Percentiles rank a stretch among this genome's conserved stretches.
phyloP scores from a whole-genome alignment of 495 filamentous ascomycete genomes.

The Poronia punctata region DNA sequence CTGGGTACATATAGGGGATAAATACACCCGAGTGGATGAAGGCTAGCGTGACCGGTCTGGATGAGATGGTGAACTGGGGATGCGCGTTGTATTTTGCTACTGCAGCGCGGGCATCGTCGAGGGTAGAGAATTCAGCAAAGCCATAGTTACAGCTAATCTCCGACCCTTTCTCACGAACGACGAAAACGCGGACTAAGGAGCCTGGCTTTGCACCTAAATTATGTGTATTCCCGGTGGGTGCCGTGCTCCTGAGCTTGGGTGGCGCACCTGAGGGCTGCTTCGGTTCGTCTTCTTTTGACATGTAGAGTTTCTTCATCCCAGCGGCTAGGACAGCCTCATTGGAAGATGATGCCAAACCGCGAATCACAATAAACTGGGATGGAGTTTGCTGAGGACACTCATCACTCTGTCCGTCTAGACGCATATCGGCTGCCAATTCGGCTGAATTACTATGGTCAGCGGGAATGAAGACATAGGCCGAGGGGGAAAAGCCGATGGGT shows the following conservation, averaged over 20 bases:
- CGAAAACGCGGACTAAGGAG: constrained; percentile 67
- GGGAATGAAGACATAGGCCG: not conserved
- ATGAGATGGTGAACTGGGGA: constrained; percentile 80
- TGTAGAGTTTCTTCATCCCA: constrained; percentile 70
- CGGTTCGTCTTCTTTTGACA: constrained; percentile 42
- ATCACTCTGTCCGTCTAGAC: constrained; percentile 70
- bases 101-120: constrained; percentile 72
- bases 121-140: constrained; percentile 78
- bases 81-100: constrained; percentile 65
- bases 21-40: constrained; percentile 89
- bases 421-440: constrained; percentile 26
- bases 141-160: constrained; percentile 82
- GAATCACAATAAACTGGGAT: constrained; percentile 76
- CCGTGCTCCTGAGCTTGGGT: constrained; percentile 62
- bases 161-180: constrained; percentile 67
- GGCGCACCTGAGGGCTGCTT: constrained; percentile 30
- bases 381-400: constrained; percentile 65
- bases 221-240: constrained; percentile 65
- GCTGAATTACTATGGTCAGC: constrained; percentile 9
- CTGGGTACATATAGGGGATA: constrained; percentile 60
- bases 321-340: constrained; percentile 73
- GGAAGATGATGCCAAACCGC: constrained; percentile 65
- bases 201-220: constrained; percentile 66
- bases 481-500: too few species aligned
- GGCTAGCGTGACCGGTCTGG: constrained; percentile 62